A percentile compares a stretch with the other conserved stretches of the same genome.
These are phyloP conservation scores for Aspergillus hortae DNA, from an alignment of 2,329 filamentous ascomycete genomes.

Conservation along the genomic window DNA sequence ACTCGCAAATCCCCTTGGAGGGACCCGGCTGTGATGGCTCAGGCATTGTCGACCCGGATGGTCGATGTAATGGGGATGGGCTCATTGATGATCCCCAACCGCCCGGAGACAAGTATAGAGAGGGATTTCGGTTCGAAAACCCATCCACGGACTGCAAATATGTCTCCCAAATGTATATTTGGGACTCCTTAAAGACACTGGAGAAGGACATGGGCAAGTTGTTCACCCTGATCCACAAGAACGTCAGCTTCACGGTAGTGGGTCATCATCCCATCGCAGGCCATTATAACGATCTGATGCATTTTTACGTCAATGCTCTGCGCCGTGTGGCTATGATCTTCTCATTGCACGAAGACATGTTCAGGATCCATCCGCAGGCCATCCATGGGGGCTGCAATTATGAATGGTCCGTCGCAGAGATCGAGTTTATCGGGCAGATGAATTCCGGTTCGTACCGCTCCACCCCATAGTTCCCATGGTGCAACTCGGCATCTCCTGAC, in stretches of 20 bases:
- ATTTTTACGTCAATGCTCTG: slow-evolving; percentile 33
- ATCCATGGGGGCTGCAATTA: slow-evolving; percentile 32
- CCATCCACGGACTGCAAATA: slow-evolving; percentile 29
- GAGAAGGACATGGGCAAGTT: slow-evolving; percentile 30
- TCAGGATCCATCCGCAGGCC: slow-evolving; percentile 26
- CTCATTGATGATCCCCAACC: slow-evolving; percentile 18
- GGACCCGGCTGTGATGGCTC: slow-evolving; percentile 22
- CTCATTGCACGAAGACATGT: slow-evolving; percentile 26
- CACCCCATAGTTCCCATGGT: too few species aligned
- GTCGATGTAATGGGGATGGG: slow-evolving; percentile 26
- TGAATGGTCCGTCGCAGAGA: slow-evolving; percentile 31
- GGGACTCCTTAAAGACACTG: slow-evolving; percentile 29
- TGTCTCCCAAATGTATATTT: slow-evolving; percentile 30
- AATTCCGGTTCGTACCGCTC: slow-evolving; percentile 24
- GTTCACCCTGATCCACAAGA: slow-evolving; percentile 31
- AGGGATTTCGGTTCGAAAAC: slow-evolving; percentile 31
- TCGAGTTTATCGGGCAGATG: slow-evolving; percentile 28
- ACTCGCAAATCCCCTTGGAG: slow-evolving; percentile 13
- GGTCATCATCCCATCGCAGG: slow-evolving; percentile 32
- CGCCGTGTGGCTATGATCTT: slow-evolving; percentile 25
- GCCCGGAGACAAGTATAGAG: slow-evolving; percentile 12
- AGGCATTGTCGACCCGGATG: slow-evolving; percentile 24
- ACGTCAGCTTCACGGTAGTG: slow-evolving; percentile 30
- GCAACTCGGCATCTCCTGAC: too few species aligned
- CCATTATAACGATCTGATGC: slow-evolving; percentile 28